Evolutionary conservation across 345 rosid species (phyloP).

Genomic region (Eucalyptus viminalis): DNA sequence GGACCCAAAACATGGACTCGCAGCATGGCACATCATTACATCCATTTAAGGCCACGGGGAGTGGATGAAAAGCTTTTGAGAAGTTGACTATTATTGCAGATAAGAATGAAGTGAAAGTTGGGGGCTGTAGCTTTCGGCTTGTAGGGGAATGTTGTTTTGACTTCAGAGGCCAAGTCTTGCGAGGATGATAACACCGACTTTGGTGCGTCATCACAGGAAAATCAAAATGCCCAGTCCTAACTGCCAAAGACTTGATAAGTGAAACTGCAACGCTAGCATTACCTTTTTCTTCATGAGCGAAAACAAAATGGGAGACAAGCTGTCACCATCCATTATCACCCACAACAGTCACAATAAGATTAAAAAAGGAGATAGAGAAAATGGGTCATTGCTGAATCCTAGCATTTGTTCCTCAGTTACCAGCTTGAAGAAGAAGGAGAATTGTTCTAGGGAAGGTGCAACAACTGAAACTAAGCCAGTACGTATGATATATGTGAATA

Average conservation of each 20-base stretch:
- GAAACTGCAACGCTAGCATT: neutral
- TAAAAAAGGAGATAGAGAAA: neutral
- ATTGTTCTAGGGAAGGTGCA: neutral
- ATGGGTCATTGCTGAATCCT: neutral
- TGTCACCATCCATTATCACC: neutral
- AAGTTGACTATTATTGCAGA: neutral
- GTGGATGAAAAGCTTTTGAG: neutral
- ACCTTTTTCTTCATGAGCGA: neutral
- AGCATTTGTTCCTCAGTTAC: neutral
- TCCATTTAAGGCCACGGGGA: constrained; percentile 27
- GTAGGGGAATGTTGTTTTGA: neutral
- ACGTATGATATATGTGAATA: neutral
- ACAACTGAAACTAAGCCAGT: neutral
- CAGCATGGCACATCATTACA: constrained; percentile 79
- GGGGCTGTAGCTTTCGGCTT: neutral
- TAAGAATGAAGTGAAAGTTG: neutral
- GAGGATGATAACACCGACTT: neutral
- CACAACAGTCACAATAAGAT: neutral
- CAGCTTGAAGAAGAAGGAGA: neutral
- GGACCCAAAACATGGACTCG: constrained; percentile 70
- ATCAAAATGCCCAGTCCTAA: neutral
- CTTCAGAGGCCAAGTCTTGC: neutral
- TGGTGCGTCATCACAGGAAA: neutral
- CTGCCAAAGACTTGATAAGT: neutral
- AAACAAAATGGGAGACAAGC: neutral